Conservation (phyloP, 495 filamentous ascomycete species). For the Letharia lupina region DNA sequence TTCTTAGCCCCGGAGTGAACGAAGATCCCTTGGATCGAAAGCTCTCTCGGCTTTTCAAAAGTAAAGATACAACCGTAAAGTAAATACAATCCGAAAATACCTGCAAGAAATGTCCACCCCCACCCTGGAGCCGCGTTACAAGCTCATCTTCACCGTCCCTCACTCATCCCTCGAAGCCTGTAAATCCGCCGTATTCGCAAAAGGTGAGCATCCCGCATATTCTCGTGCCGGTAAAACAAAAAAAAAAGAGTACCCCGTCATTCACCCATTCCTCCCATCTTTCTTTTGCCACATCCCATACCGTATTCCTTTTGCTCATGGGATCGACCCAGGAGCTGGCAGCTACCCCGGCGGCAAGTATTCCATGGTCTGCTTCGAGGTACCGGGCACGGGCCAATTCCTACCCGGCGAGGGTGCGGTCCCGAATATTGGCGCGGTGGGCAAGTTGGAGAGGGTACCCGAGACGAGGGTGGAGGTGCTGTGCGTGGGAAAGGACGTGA, state of each 20-base stretch:
- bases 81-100: not conserved
- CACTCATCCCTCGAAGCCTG: slow-evolving; percentile 33
- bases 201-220: slow-evolving; percentile 12
- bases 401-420: slow-evolving; percentile 34
- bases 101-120: not conserved
- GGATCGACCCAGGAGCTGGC: slow-evolving; percentile 31
- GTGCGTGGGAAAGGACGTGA: slow-evolving; percentile 43
- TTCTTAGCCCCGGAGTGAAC: too few species aligned
- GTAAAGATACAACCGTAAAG: too few species aligned
- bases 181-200: slow-evolving; percentile 41
- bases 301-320: not conserved
- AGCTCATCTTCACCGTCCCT: slow-evolving; percentile 43
- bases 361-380: slow-evolving; percentile 36
- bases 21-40: too few species aligned
- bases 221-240: too few species aligned
- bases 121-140: slow-evolving; percentile 32
- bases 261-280: not conserved
- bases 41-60: too few species aligned
- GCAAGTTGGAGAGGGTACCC: slow-evolving; percentile 39
- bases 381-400: slow-evolving; percentile 36
- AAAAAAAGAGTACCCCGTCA: not conserved
- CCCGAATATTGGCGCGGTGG: slow-evolving; percentile 36
- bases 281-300: not conserved
- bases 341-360: slow-evolving; percentile 40
- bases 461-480: slow-evolving; percentile 47